Evolutionary conservation across 345 rosid species (phyloP).

Genomic region (Microthlaspi erraticum): DNA sequence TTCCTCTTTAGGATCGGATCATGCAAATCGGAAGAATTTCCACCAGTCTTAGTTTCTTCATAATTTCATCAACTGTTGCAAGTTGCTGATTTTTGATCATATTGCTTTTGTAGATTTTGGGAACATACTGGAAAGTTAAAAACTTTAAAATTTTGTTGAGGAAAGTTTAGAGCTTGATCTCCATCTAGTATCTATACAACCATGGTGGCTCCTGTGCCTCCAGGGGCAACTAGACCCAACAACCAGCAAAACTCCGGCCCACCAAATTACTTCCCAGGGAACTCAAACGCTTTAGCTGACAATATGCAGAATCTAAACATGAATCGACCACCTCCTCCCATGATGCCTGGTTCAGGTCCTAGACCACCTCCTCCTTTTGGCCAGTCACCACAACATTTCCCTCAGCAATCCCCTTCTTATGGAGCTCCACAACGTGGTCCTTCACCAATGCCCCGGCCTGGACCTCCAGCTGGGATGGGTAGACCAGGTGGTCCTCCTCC

Average conservation of each 20-base stretch:
- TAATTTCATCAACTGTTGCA: background rate
- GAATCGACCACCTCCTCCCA: constrained; percentile 53
- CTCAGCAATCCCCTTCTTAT: constrained; percentile 56
- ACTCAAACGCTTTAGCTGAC: constrained; percentile 50
- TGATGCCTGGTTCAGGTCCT: constrained; percentile 58
- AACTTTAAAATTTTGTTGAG: background rate
- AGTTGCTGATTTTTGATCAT: constrained; percentile 27
- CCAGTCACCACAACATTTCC: constrained; percentile 60
- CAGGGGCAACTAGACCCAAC: constrained; percentile 83
- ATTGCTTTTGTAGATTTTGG: constrained; percentile 35
- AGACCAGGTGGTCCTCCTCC: constrained; percentile 73
- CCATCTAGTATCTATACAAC: constrained; percentile 34
- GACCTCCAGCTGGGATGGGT: constrained; percentile 58
- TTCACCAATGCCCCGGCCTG: constrained; percentile 58
- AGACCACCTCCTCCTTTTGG: constrained; percentile 67
- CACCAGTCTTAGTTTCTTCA: background rate
- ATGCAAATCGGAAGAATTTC: background rate
- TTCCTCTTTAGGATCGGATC: background rate
- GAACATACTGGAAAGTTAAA: constrained; percentile 8
- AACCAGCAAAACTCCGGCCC: constrained; percentile 49
- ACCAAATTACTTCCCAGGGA: constrained; percentile 53
- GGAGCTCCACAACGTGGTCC: constrained; percentile 66
- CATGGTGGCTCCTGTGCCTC: constrained; percentile 91
- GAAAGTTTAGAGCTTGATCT: constrained; percentile 35
- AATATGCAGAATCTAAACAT: constrained; percentile 73